These are phyloP conservation scores for Skeletonema grethae DNA, from an alignment of 108 stramenopile genomes.

Conservation along the genomic window DNA sequence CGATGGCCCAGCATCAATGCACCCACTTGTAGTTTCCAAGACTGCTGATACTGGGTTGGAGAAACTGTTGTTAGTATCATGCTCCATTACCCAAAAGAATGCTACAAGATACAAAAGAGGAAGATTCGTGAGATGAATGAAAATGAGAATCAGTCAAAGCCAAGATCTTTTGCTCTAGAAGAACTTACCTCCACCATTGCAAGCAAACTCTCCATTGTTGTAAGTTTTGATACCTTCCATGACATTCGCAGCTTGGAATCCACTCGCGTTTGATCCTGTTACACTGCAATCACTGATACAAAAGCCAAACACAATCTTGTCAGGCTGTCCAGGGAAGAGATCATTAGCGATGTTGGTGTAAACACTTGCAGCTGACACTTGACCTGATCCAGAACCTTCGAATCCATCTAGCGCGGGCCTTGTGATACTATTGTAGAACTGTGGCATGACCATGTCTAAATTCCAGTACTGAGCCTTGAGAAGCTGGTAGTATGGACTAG, in stretches of 20 bases:
- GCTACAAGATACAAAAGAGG: background rate
- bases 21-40: slow-evolving; percentile 6
- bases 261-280: slow-evolving; percentile 32
- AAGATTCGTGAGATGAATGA: background rate
- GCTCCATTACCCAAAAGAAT: slow-evolving; percentile 9
- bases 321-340: slow-evolving; percentile 32
- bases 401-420: slow-evolving; percentile 52
- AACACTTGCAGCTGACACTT: slow-evolving; percentile 20
- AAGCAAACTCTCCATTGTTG: slow-evolving; percentile 28
- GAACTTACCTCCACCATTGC: slow-evolving; percentile 54
- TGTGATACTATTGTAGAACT: slow-evolving; percentile 64
- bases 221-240: slow-evolving; percentile 36
- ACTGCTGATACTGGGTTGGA: slow-evolving; percentile 4
- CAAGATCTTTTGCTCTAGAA: background rate
- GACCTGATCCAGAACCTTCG: slow-evolving; percentile 14
- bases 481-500: slow-evolving; percentile 34
- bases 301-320: slow-evolving; percentile 58
- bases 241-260: slow-evolving; percentile 42
- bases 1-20: background rate
- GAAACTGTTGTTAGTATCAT: background rate
- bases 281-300: slow-evolving; percentile 56
- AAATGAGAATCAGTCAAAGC: background rate
- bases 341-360: slow-evolving; percentile 41
- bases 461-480: slow-evolving; percentile 23
- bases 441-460: slow-evolving; percentile 63